Conservation (phyloP, 305 asterid genomes). For the Plantago coronopus region DNA sequence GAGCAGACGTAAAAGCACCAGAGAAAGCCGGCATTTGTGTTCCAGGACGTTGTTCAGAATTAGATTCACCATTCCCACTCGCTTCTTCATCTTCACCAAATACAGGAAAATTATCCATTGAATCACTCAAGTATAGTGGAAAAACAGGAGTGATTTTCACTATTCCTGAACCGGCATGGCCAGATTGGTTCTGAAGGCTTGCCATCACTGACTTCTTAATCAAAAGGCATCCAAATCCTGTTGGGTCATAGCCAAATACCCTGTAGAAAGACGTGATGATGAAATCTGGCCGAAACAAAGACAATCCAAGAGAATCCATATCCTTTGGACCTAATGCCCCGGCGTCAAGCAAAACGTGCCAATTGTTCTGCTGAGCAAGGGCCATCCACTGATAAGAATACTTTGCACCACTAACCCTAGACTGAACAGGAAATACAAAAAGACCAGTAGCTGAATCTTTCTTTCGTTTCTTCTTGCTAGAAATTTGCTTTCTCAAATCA, state of each 20-base stretch:
- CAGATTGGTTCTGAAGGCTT: conserved; percentile 78
- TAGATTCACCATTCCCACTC: conserved; percentile 43
- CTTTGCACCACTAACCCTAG: conserved; percentile 91
- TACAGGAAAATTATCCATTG: conserved; percentile 79
- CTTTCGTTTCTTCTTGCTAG: conserved; percentile 65
- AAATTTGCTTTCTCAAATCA: conserved; percentile 78
- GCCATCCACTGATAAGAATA: conserved; percentile 99
- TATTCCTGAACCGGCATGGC: conserved; percentile 93
- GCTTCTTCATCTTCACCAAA: conserved; percentile 64
- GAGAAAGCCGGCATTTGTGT: conserved; percentile 91
- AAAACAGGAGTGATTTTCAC: conserved; percentile 87
- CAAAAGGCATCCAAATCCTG: conserved; percentile 93
- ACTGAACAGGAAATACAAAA: conserved; percentile 92
- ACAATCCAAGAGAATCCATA: conserved; percentile 95
- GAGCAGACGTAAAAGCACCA: conserved; percentile 93
- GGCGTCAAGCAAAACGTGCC: conserved; percentile 97
- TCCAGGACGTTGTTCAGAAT: conserved; percentile 52
- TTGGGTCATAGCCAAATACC: conserved; percentile 92
- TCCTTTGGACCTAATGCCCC: conserved; percentile 96
- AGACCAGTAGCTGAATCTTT: conserved; percentile 91
- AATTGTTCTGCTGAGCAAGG: conserved; percentile 92
- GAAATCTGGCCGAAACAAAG: conserved; percentile 89
- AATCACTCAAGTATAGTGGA: conserved; percentile 82
- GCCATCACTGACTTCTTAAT: conserved; percentile 87
- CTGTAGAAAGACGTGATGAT: conserved; percentile 84